Percentiles rank a stretch among this genome's conserved stretches.
phyloP scores from a whole-genome alignment of 169 alveolate genomes.

The Plasmodium vinckei region DNA sequence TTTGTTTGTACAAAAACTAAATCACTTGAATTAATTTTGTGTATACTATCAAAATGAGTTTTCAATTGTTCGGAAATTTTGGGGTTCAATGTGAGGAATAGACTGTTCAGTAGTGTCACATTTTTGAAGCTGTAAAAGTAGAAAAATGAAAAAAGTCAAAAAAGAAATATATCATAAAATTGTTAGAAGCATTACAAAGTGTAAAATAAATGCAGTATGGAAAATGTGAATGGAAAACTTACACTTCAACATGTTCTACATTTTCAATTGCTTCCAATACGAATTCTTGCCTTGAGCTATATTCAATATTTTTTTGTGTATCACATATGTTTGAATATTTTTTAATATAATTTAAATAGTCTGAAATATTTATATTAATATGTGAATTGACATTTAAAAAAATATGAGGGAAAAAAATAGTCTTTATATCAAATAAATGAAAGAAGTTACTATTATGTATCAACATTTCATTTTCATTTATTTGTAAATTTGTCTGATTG shows the following conservation, averaged over 20 bases:
- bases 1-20: constrained; percentile 68
- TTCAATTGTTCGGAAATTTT: constrained; percentile 11
- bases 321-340: background rate
- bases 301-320: background rate
- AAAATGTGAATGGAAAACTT: background rate
- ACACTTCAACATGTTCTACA: constrained; percentile 64
- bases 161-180: background rate
- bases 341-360: constrained; percentile 39
- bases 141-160: constrained; percentile 7
- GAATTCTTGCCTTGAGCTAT: constrained; percentile 35
- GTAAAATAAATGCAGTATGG: background rate
- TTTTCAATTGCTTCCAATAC: constrained; percentile 45
- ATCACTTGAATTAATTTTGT: constrained; percentile 40
- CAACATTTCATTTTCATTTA: constrained; percentile 67
- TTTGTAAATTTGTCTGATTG: constrained; percentile 35
- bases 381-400: constrained; percentile 58
- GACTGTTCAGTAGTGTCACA: constrained; percentile 43
- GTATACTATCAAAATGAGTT: constrained; percentile 35
- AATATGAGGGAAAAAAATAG: constrained; percentile 59
- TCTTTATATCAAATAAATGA: constrained; percentile 47
- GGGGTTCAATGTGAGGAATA: constrained; percentile 22
- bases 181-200: too few relatives aligned
- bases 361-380: constrained; percentile 50
- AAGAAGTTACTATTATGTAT: constrained; percentile 57
- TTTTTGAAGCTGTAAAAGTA: constrained; percentile 16